phyloP scores from a whole-genome alignment of 176 grass and related monocot genomes.

The bread wheat (Triticum aestivum) region DNA sequence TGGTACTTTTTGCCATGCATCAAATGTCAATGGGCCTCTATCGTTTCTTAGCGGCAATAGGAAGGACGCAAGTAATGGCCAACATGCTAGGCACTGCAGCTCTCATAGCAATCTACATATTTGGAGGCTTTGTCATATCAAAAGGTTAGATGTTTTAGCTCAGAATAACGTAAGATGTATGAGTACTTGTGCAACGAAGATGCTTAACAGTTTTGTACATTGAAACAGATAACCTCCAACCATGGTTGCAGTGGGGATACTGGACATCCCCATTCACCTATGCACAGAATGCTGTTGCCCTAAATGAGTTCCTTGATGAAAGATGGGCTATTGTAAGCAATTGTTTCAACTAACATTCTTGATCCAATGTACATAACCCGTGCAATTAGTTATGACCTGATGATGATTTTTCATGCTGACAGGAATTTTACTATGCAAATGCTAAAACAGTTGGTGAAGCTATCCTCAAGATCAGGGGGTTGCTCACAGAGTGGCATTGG shows the following conservation, averaged over 20 bases:
- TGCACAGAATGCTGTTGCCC: conserved; percentile 57
- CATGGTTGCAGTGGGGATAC: conserved; percentile 70
- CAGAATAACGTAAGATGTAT: conserved; percentile 23
- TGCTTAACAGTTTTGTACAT: conserved; percentile 30
- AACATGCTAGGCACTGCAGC: conserved; percentile 62
- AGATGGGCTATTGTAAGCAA: conserved; percentile 86
- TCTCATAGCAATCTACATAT: conserved; percentile 66
- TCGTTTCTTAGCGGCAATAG: conserved; percentile 72
- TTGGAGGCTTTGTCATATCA: conserved; percentile 87
- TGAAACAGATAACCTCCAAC: conserved; percentile 55
- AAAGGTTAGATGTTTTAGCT: conserved; percentile 63
- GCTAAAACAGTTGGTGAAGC: conserved; percentile 64
- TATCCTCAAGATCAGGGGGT: conserved; percentile 69
- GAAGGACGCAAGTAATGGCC: conserved; percentile 89
- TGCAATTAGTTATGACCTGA: conserved; percentile 10
- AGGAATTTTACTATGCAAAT: conserved; percentile 63
- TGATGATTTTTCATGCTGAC: conserved; percentile 27
- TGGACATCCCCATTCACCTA: conserved; percentile 76
- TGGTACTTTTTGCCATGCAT: conserved; percentile 76
- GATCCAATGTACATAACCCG: not conserved
- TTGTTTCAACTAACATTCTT: conserved; percentile 25
- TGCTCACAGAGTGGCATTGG: conserved; percentile 76
- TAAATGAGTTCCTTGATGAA: conserved; percentile 70
- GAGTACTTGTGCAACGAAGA: conserved; percentile 4
- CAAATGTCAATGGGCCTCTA: conserved; percentile 92